Percentiles rank a stretch among this genome's conserved stretches.
phyloP scores from a whole-genome alignment of 176 grass and related monocot species.

The sorghum (Sorghum bicolor) region DNA sequence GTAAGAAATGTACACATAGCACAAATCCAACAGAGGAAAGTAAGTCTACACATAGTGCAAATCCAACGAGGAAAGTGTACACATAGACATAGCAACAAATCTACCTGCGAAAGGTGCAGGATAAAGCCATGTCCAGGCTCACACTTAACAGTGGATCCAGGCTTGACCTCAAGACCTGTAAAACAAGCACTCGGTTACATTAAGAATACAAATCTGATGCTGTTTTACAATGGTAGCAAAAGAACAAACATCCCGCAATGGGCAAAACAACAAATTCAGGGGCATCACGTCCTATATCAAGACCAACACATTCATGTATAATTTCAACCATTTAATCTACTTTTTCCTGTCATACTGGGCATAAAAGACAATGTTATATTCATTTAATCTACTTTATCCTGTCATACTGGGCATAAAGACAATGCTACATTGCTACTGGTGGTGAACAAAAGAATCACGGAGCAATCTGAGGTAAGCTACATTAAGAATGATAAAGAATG shows the following conservation, averaged over 20 bases:
- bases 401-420: not conserved
- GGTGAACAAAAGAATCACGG: not conserved
- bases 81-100: not conserved
- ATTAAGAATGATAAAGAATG: not conserved
- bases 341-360: not conserved
- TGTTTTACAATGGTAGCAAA: not conserved
- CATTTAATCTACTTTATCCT: not conserved
- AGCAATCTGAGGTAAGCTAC: not conserved
- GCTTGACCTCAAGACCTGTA: constrained; percentile 80
- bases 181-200: not conserved
- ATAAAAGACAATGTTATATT: not conserved
- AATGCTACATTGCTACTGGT: too few relatives aligned
- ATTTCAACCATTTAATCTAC: not conserved
- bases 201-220: not conserved
- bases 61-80: not conserved
- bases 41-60: not conserved
- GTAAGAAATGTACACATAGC: too few relatives aligned
- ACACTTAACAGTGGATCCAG: constrained; percentile 56
- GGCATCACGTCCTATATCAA: not conserved
- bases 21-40: not conserved
- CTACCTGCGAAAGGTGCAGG: constrained; percentile 82
- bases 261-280: not conserved
- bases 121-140: constrained; percentile 58
- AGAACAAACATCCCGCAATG: not conserved
- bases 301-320: not conserved